A percentile compares a stretch with the other conserved stretches of the same genome.
These are phyloP conservation scores for Plenodomus biglobosus DNA, from an alignment of 2,329 filamentous ascomycete species.

Conservation along the genomic window DNA sequence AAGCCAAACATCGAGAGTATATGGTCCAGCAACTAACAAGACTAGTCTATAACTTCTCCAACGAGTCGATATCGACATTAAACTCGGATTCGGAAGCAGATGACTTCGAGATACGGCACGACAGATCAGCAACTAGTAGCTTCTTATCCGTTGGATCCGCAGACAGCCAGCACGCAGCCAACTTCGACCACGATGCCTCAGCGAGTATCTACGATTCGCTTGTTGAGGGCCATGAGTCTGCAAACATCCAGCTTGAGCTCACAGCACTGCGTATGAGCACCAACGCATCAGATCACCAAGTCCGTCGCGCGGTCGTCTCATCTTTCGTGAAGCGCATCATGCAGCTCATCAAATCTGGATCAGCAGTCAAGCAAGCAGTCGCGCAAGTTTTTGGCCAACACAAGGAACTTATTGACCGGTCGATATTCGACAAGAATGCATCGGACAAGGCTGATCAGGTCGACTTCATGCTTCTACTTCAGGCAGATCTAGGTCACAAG, in stretches of 20 bases:
- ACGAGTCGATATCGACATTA: slow-evolving; percentile 66
- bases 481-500: slow-evolving; percentile 72
- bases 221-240: slow-evolving; percentile 67
- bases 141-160: slow-evolving; percentile 74
- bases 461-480: slow-evolving; percentile 79
- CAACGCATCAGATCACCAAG: slow-evolving; percentile 85
- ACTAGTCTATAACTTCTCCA: slow-evolving; percentile 54
- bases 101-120: slow-evolving; percentile 49
- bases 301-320: slow-evolving; percentile 81
- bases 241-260: slow-evolving; percentile 91
- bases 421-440: slow-evolving; percentile 59
- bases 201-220: slow-evolving; percentile 84
- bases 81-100: slow-evolving; percentile 54
- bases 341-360: slow-evolving; percentile 62
- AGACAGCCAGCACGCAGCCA: slow-evolving; percentile 54
- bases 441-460: slow-evolving; percentile 69
- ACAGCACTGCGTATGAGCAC: slow-evolving; percentile 89
- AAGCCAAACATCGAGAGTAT: slow-evolving; percentile 11
- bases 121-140: slow-evolving; percentile 66
- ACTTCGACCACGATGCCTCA: slow-evolving; percentile 87
- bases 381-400: slow-evolving; percentile 52
- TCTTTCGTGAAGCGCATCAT: slow-evolving; percentile 81
- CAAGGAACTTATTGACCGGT: slow-evolving; percentile 61
- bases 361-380: slow-evolving; percentile 45
- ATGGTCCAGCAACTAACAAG: not conserved